phyloP scores from a whole-genome alignment of 768 basidiomycete genomes.

The Mycena vitilis region DNA sequence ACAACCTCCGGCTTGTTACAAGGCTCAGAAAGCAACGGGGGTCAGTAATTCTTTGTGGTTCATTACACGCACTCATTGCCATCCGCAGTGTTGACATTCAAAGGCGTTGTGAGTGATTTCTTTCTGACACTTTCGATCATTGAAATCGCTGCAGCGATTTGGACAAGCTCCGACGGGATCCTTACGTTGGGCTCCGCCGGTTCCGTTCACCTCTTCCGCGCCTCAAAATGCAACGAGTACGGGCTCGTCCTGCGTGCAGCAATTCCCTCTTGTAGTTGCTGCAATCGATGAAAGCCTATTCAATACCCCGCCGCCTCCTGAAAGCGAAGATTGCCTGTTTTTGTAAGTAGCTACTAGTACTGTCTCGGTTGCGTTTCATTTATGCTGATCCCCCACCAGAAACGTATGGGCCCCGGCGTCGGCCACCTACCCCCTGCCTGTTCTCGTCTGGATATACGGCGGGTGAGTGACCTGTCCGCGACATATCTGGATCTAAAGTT shows the following conservation, averaged over 20 bases:
- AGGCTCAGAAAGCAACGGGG: conserved; percentile 5
- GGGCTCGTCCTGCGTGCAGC: conserved; percentile 26
- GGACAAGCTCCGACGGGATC: conserved; percentile 12
- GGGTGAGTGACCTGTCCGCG: background rate
- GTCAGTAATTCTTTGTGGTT: background rate
- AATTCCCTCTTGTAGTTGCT: conserved; percentile 15
- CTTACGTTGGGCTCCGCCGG: conserved; percentile 27
- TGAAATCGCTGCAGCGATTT: conserved; percentile 1
- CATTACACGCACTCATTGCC: no score
- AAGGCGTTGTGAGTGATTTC: conserved; percentile 7
- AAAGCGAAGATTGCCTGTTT: conserved; percentile 25
- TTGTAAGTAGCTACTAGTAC: background rate
- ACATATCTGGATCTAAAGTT: background rate
- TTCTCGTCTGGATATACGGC: conserved; percentile 28
- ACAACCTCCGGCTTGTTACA: conserved; percentile 16
- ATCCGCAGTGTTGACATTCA: conserved; percentile 19
- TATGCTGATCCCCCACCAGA: background rate
- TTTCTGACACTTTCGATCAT: background rate
- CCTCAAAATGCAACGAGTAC: conserved; percentile 16
- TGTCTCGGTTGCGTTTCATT: background rate
- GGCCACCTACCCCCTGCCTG: background rate
- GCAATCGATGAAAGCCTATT: conserved; percentile 7
- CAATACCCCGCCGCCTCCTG: conserved; percentile 27
- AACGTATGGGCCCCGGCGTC: conserved; percentile 27
- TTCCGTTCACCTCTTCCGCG: conserved; percentile 14